These are phyloP conservation scores for Marasmius oreades DNA, from an alignment of 1,284 basidiomycete species.

Conservation along the genomic window DNA sequence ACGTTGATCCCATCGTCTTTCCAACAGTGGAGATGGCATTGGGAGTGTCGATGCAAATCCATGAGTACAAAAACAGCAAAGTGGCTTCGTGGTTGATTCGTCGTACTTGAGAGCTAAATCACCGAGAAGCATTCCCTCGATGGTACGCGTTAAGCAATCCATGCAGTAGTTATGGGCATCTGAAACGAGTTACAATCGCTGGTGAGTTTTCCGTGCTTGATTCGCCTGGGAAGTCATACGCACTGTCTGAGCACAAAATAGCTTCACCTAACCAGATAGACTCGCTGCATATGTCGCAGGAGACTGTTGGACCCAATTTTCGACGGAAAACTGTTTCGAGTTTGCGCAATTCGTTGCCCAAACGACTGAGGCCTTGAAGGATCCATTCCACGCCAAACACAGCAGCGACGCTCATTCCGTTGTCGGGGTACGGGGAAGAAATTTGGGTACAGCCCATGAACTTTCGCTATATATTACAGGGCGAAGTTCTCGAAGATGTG, in stretches of 20 bases:
- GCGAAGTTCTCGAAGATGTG: no score
- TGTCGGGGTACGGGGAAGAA: neutral
- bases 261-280: neutral
- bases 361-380: neutral
- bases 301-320: neutral
- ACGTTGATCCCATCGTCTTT: constrained; percentile 5
- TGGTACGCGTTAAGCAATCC: neutral
- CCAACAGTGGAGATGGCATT: neutral
- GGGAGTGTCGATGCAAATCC: neutral
- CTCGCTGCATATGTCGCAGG: neutral
- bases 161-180: constrained; percentile 1
- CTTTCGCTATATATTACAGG: no score
- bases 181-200: no score
- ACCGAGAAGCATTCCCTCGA: constrained; percentile 5
- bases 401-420: neutral
- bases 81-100: neutral
- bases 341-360: neutral
- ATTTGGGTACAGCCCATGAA: neutral
- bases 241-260: neutral
- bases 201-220: no score
- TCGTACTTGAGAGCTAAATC: constrained; percentile 4
- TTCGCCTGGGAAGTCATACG: neutral
- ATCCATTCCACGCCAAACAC: constrained; percentile 1
- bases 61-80: constrained; percentile 3
- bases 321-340: neutral